phyloP scores from a whole-genome alignment of 306 rosid species.

The Quercus ilex region DNA sequence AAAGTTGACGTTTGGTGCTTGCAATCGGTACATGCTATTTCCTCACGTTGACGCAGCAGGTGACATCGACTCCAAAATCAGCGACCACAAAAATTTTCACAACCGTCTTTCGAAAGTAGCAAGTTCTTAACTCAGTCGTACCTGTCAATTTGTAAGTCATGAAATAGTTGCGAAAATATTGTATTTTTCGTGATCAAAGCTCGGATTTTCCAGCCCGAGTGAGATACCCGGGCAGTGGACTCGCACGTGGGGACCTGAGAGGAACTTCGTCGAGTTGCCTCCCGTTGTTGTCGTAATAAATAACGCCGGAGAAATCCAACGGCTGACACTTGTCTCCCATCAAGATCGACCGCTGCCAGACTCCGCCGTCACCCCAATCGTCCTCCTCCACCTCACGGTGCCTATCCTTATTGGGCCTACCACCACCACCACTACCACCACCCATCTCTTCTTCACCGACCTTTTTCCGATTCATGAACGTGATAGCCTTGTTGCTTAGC shows the following conservation, averaged over 20 bases:
- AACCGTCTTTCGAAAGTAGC: no score
- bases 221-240: conserved; percentile 78
- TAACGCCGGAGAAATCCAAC: conserved; percentile 73
- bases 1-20: no score
- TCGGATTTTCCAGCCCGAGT: conserved; percentile 11
- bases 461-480: conserved; percentile 35
- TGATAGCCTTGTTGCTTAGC: conserved; percentile 60
- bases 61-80: no score
- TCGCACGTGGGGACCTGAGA: conserved; percentile 76
- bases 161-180: no score
- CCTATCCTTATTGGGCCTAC: background rate
- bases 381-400: background rate
- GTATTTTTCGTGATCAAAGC: background rate
- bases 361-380: conserved; percentile 78
- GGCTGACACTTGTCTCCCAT: conserved; percentile 95
- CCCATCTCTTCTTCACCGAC: background rate
- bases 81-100: no score
- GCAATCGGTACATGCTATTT: no score
- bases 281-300: conserved; percentile 65
- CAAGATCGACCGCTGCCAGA: conserved; percentile 82
- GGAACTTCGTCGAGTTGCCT: conserved; percentile 52
- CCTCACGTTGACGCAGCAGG: no score
- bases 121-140: no score
- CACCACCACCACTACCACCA: background rate
- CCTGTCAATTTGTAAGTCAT: no score